phyloP scores from a whole-genome alignment of 345 rosid species.

The Ailanthus altissimus region DNA sequence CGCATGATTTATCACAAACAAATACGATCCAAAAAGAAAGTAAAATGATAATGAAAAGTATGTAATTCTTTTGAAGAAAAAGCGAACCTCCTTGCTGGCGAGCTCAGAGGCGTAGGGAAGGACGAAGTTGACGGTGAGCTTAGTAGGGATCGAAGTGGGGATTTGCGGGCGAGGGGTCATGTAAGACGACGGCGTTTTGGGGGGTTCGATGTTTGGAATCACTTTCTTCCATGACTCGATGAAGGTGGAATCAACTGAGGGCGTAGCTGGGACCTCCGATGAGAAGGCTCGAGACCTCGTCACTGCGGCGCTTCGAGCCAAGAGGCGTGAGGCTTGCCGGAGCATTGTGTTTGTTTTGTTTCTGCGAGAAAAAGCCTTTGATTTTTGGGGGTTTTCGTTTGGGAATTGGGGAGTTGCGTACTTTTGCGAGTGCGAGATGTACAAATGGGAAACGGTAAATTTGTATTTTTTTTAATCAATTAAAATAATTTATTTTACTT shows the following conservation, averaged over 20 bases:
- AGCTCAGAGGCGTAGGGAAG: conserved; percentile 71
- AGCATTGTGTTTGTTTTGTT: conserved; percentile 39
- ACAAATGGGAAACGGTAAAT: neutral
- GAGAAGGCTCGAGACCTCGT: conserved; percentile 48
- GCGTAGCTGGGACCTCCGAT: conserved; percentile 51
- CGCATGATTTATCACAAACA: neutral
- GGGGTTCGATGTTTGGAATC: conserved; percentile 74
- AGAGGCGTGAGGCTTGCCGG: conserved; percentile 51
- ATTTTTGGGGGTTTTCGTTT: neutral
- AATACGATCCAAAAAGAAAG: conserved; percentile 8
- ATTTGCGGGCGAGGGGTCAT: conserved; percentile 67
- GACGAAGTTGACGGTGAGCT: conserved; percentile 84
- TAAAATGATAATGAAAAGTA: neutral
- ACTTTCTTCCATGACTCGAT: conserved; percentile 69
- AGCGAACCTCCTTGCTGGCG: conserved; percentile 52
- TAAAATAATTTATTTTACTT: no score
- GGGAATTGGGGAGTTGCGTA: no score
- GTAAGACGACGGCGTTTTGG: conserved; percentile 70
- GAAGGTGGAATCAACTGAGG: conserved; percentile 49
- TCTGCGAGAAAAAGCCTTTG: neutral
- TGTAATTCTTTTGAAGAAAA: neutral
- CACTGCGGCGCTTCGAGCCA: conserved; percentile 40
- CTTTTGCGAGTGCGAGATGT: neutral
- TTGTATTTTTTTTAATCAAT: neutral
- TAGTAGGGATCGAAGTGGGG: conserved; percentile 66